Base-by-base conservation (phyloP, 192 early-diverging fungal species). In the Thoreauomyces humboldtii region DNA sequence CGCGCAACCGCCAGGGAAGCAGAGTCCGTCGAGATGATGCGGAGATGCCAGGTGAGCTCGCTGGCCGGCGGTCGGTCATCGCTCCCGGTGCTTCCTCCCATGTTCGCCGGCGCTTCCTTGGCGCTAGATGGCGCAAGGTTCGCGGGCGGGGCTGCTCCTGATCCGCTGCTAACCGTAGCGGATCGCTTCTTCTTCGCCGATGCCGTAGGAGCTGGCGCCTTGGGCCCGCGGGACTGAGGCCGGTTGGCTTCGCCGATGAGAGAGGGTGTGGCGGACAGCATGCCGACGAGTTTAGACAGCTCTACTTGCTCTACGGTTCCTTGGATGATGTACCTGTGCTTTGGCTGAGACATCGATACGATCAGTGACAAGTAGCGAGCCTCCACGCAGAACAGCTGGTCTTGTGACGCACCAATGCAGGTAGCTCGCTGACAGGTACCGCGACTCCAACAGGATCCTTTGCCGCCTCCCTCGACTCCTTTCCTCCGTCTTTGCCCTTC, bases 291-390 rank as follows among this genome's bases (percentile, higher is more conserved):
- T 48, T 51, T 72, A 7, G 27, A 27, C 17, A 60, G 36, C 5
- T 72, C 47, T 15, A 45, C 17, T 1, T 41, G 45, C 43, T 77
- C 72, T 31, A 81, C 57, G 24, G 32, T 75, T 1, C 67, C 80
- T 69, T 81, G 80, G 2, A 81, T 31, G 37, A 81, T 73, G 67
- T 81, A 81, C 57, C 63, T 77, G 35, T 81, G 80, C 68, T 81
- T 76, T 11, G 67, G 64, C 59, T 63, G 38, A 28, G 31, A 52
- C 3, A n/a, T n/a, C n/a, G n/a, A n/a, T n/a, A n/a, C n/a, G n/a
- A n/a, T n/a, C n/a, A n/a, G n/a, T n/a, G n/a, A n/a, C n/a, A n/a
- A n/a, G n/a, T n/a, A n/a, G n/a, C n/a, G n/a, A n/a, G n/a, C n/a
- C n/a, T n/a, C n/a, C n/a, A n/a, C n/a, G n/a, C n/a, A n/a, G n/a